These are phyloP conservation scores for Jamesozyma piceae DNA, from an alignment of 805 yeast species.

Conservation along the genomic window DNA sequence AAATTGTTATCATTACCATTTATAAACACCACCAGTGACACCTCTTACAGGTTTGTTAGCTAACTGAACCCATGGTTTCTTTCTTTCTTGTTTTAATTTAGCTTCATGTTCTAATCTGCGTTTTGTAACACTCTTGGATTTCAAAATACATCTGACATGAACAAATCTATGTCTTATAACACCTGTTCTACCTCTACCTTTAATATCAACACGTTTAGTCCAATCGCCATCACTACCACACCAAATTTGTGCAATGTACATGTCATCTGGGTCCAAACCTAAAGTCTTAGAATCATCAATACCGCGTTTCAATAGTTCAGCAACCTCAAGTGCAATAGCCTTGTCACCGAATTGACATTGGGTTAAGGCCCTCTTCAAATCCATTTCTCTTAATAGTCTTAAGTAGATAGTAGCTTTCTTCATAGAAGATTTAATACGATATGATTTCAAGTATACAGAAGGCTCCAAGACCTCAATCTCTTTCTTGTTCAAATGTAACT, in stretches of 20 bases:
- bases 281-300: conserved; percentile 55
- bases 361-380: conserved; percentile 71
- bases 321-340: conserved; percentile 70
- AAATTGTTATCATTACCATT: conserved; percentile 42
- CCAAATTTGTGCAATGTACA: conserved; percentile 80
- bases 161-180: conserved; percentile 64
- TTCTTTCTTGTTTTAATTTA: conserved; percentile 36
- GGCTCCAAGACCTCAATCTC: conserved; percentile 83
- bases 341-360: conserved; percentile 85
- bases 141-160: conserved; percentile 71
- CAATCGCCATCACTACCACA: conserved; percentile 80
- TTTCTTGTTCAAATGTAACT: conserved; percentile 45
- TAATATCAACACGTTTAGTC: conserved; percentile 62
- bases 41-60: conserved; percentile 41
- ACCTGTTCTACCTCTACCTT: conserved; percentile 89
- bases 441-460: conserved; percentile 69
- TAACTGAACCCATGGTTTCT: conserved; percentile 45
- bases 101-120: conserved; percentile 53
- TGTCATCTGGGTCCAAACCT: conserved; percentile 48
- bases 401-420: conserved; percentile 78
- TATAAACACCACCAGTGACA: conserved; percentile 42
- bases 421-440: conserved; percentile 76
- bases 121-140: conserved; percentile 50
- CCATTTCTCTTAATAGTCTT: conserved; percentile 64
- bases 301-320: conserved; percentile 64